Base-by-base conservation (phyloP, 441 rosid genomes). In the Viola pubescens region DNA sequence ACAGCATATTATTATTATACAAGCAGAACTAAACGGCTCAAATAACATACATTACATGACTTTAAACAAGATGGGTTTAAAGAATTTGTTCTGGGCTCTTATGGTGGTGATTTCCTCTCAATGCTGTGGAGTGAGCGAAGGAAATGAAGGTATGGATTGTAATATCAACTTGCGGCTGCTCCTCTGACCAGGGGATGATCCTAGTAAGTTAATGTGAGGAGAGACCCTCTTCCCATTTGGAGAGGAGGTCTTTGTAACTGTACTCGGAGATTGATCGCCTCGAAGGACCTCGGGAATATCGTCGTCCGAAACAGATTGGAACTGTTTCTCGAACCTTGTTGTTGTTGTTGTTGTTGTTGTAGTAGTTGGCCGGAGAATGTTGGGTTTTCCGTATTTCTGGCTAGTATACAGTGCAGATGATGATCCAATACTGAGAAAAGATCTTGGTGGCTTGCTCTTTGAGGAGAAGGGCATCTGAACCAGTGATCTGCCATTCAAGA, bases 191-290 rank as follows among this genome's bases (percentile, higher is more conserved):
- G 94, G 84, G 51, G 87, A 80, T 39, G 88, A 79, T 38, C 86
- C 84, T 11, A 26, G 34, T 26, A 83, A 67, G 61, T 76, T 79
- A 8, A 60, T 60, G 42, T 83, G 79, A 14, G 94, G 97, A 66
- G 98, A 91, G 63, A 94, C 83, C 81, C 99, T 88, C 86, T 94
- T 94, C 69, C 92, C 75, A 75, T 91, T 94, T 48, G 99, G 99
- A 68, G 99, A 90, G 11, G 63, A 72, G 6, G 86, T 79, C 79
- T 85, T 94, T 61, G 79, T 56, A 46, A 74, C 73, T 0, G 66
- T 48, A 34, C 46, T 56, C 1, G 86, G 85, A 58, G 87, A 68
- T 56, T 58, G 53, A 65, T 57, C 73, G 64, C 75, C 77, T 52
- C 40, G 75, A 9, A 90, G 88, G 66, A 82, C 74, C 69, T 84